Percentiles rank a stretch among this genome's conserved stretches.
These are phyloP conservation scores for Hordeum pubiflorum DNA, from an alignment of 202 grass and related monocot genomes.

Conservation along the genomic window DNA sequence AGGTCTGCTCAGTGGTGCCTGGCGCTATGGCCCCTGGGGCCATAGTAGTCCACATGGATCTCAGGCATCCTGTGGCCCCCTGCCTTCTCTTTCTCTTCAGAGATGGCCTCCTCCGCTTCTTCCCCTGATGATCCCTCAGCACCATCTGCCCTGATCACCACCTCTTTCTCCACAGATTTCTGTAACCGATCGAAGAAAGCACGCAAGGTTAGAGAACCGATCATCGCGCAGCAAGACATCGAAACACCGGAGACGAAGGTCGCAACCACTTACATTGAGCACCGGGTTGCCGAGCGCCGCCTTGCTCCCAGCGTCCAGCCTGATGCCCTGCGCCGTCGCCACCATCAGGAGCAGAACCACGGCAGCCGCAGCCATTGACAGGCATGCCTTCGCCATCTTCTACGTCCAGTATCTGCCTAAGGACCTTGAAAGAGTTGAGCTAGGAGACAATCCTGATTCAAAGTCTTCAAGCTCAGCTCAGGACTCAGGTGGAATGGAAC, in stretches of 20 bases:
- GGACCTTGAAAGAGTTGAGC: not conserved
- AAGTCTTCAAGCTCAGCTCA: not conserved
- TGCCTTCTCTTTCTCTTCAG: conserved; percentile 31
- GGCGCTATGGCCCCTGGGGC: conserved; percentile 60
- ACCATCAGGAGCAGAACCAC: conserved; percentile 26
- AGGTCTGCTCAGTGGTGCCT: conserved; percentile 47
- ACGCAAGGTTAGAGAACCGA: not conserved
- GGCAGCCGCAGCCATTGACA: not conserved
- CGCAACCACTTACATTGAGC: conserved; percentile 25
- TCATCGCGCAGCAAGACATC: too few species aligned
- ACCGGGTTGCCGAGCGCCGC: conserved; percentile 35
- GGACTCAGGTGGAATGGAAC: conserved; percentile 15
- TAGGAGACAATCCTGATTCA: not conserved
- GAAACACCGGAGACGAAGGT: not conserved
- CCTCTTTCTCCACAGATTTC: conserved; percentile 24
- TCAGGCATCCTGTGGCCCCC: conserved; percentile 39
- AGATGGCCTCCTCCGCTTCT: conserved; percentile 21
- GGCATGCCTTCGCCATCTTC: conserved; percentile 17
- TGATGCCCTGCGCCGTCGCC: conserved; percentile 37
- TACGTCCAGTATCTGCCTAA: not conserved
- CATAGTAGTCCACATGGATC: conserved; percentile 83
- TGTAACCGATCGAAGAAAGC: not conserved
- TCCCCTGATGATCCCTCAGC: not conserved
- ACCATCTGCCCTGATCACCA: conserved; percentile 1
- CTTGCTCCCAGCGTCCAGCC: conserved; percentile 42